These are phyloP conservation scores for Tilletia walkeri DNA, from an alignment of 1,284 basidiomycete species.

Conservation along the genomic window DNA sequence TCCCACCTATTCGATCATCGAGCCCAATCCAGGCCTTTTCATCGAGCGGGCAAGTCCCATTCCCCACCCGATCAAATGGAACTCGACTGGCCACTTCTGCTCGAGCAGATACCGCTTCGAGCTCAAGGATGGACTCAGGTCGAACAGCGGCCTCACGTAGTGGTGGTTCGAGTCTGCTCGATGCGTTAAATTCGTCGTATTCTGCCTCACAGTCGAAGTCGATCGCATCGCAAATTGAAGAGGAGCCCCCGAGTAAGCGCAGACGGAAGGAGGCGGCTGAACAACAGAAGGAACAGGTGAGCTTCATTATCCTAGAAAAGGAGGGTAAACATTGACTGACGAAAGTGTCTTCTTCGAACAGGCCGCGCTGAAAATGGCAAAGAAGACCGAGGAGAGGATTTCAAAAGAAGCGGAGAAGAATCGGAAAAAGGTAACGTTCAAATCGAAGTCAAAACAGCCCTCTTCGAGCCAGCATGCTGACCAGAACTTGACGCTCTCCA, in stretches of 20 bases:
- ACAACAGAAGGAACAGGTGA: too few relatives aligned
- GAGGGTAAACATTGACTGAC: too few relatives aligned
- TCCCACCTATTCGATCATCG: neutral
- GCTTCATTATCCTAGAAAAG: too few relatives aligned
- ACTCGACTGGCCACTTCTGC: neutral
- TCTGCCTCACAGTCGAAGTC: too few relatives aligned
- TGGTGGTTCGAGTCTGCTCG: neutral
- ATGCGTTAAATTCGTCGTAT: neutral
- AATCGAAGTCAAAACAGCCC: too few relatives aligned
- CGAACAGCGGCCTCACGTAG: too few relatives aligned
- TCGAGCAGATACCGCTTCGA: too few relatives aligned
- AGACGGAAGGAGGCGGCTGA: too few relatives aligned
- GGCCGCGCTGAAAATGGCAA: neutral
- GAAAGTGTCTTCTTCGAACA: neutral
- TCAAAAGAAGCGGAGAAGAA: neutral
- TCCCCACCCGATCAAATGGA: too few relatives aligned
- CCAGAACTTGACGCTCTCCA: neutral
- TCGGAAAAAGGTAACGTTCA: neutral
- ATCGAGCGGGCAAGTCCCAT: conserved; percentile 2
- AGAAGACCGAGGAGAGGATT: conserved; percentile 6
- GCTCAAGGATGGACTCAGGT: too few relatives aligned
- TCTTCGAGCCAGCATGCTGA: neutral
- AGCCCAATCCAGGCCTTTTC: conserved; percentile 14
- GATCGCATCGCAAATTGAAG: too few relatives aligned
- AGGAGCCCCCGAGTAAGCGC: too few relatives aligned